Evolutionary conservation across 805 yeast species (phyloP).

Genomic region (Huiozyma sinensis): DNA sequence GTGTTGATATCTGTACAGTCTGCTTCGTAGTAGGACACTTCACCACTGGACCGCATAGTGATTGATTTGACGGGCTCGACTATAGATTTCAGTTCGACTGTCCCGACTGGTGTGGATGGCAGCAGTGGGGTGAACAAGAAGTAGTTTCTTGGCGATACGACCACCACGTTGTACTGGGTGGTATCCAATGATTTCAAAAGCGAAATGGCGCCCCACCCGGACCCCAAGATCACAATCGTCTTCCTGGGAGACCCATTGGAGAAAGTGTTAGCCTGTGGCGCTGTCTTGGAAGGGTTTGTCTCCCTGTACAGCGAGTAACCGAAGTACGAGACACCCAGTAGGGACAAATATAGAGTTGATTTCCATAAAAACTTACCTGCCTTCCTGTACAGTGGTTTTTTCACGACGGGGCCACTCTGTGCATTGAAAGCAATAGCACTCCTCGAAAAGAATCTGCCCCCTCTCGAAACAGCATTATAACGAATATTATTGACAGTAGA

Average conservation of each 20-base stretch:
- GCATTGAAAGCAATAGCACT: not conserved
- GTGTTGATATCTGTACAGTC: slow-evolving; percentile 82
- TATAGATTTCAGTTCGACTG: slow-evolving; percentile 80
- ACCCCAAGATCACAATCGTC: slow-evolving; percentile 58
- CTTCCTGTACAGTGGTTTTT: not conserved
- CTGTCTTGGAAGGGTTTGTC: slow-evolving; percentile 48
- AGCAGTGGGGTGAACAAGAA: slow-evolving; percentile 91
- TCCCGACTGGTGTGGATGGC: slow-evolving; percentile 92
- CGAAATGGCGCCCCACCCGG: slow-evolving; percentile 94
- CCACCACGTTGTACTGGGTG: slow-evolving; percentile 74
- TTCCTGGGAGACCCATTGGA: slow-evolving; percentile 35
- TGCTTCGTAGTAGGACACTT: slow-evolving; percentile 78
- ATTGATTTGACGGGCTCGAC: slow-evolving; percentile 87
- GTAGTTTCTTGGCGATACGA: slow-evolving; percentile 90
- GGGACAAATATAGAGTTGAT: not conserved
- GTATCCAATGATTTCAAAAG: slow-evolving; percentile 78
- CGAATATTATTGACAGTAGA: no score
- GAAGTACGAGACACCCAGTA: slow-evolving; percentile 41
- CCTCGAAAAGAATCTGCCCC: no score
- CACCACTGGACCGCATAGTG: slow-evolving; percentile 69
- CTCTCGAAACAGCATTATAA: no score
- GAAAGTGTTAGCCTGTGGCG: slow-evolving; percentile 47
- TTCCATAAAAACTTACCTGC: slow-evolving; percentile 1
- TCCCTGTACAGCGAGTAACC: slow-evolving; percentile 58
- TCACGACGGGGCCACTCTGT: not conserved